Percentiles rank a stretch among this genome's conserved stretches.
phyloP scores from a whole-genome alignment of 2,329 filamentous ascomycete genomes.

The Hypoxylon sp. region DNA sequence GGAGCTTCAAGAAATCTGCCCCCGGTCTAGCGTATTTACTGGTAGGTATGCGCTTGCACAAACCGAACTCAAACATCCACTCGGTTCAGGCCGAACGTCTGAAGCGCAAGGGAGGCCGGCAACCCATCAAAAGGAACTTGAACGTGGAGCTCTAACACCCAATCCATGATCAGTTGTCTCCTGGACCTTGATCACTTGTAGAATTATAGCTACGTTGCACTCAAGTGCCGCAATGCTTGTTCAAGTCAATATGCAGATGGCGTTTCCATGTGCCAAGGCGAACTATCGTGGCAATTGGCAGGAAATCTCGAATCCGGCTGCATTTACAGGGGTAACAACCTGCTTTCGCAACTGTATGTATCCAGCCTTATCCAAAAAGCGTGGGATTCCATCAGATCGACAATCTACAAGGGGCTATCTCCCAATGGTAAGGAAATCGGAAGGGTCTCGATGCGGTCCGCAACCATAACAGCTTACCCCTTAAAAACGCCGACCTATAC shows the following conservation, averaged over 20 bases:
- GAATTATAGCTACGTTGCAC: slow-evolving; percentile 18
- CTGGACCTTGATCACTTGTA: slow-evolving; percentile 16
- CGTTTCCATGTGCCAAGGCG: slow-evolving; percentile 33
- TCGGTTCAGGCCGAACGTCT: slow-evolving; percentile 5
- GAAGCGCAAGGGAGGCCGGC: slow-evolving; percentile 18
- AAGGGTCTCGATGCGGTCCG: slow-evolving; percentile 18
- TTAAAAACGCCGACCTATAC: slow-evolving; percentile 17
- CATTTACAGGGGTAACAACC: slow-evolving; percentile 40
- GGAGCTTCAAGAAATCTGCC: slow-evolving; percentile 19
- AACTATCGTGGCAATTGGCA: slow-evolving; percentile 38
- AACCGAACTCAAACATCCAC: slow-evolving; percentile 9
- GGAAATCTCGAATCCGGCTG: slow-evolving; percentile 26
- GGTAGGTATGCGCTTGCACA: slow-evolving; percentile 6
- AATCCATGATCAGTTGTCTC: slow-evolving; percentile 33
- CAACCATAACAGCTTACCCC: slow-evolving; percentile 3
- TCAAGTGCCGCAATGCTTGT: slow-evolving; percentile 11
- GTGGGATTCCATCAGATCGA: slow-evolving; percentile 39
- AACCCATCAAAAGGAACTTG: slow-evolving; percentile 26
- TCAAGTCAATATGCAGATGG: slow-evolving; percentile 26
- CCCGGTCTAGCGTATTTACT: slow-evolving; percentile 6
- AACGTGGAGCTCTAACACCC: slow-evolving; percentile 32
- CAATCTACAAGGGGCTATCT: slow-evolving; percentile 26
- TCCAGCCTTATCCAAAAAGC: slow-evolving; percentile 40
- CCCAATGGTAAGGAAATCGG: slow-evolving; percentile 23
- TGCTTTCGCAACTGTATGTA: slow-evolving; percentile 38